A percentile compares a stretch with the other conserved stretches of the same genome.
phyloP scores from a whole-genome alignment of 2,329 filamentous ascomycete genomes.

The Fusarium sambucinum region DNA sequence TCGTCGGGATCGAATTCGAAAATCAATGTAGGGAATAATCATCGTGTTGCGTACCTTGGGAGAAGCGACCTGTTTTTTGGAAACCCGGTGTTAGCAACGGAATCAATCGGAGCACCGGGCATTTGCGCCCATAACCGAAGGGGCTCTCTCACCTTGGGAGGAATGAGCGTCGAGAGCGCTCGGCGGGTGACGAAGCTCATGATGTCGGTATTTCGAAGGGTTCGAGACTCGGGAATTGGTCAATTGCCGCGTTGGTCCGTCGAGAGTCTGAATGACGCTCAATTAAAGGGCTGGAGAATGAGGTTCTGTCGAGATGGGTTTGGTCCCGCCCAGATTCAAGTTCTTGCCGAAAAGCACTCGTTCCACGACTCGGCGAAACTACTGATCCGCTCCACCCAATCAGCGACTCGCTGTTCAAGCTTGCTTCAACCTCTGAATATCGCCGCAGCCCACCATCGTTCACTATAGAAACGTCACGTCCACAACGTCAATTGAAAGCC shows the following conservation, averaged over 20 bases:
- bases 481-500: constrained; percentile 46
- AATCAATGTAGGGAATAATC: constrained; percentile 5
- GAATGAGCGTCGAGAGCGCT: constrained; percentile 97
- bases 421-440: constrained; percentile 48
- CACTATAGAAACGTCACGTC: constrained; percentile 38
- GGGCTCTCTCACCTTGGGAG: constrained; percentile 83
- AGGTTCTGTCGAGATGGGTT: constrained; percentile 47
- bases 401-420: constrained; percentile 50
- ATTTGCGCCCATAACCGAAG: constrained; percentile 45
- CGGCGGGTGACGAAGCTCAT: constrained; percentile 95
- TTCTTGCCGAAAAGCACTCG: constrained; percentile 64
- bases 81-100: constrained; percentile 55
- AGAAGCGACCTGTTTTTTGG: constrained; percentile 75
- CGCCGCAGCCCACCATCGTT: constrained; percentile 47
- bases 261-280: constrained; percentile 51
- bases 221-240: constrained; percentile 45
- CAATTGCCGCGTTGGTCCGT: constrained; percentile 50
- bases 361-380: constrained; percentile 55
- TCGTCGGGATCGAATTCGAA: constrained; percentile 30
- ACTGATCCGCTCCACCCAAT: constrained; percentile 59
- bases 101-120: constrained; percentile 47
- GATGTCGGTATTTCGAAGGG: constrained; percentile 60
- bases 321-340: constrained; percentile 46
- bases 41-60: constrained; percentile 73
- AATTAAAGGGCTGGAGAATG: constrained; percentile 51